phyloP scores from a whole-genome alignment of 2,329 filamentous ascomycete species.

The Hypomyces rosellus region DNA sequence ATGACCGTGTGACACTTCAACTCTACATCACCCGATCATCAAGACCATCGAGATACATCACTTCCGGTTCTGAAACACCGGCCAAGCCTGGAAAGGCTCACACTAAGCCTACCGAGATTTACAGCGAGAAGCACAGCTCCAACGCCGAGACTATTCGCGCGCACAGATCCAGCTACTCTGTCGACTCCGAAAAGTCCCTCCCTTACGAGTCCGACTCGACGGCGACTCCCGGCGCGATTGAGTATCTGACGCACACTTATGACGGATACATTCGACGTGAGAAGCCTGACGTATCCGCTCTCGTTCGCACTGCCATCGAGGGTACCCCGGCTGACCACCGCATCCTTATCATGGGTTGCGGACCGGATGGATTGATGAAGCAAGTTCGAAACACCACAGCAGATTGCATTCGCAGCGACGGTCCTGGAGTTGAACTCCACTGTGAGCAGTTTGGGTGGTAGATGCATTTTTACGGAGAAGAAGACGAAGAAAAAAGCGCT shows the following conservation, averaged over 20 bases:
- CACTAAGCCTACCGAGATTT: conserved; percentile 6
- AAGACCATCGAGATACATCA: background rate
- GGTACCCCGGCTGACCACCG: conserved; percentile 23
- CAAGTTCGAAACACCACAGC: conserved; percentile 36
- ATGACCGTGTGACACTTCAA: conserved; percentile 24
- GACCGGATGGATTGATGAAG: conserved; percentile 37
- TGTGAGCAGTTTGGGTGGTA: conserved; percentile 43
- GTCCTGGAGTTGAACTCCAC: conserved; percentile 42
- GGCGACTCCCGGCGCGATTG: background rate
- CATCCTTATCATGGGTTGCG: conserved; percentile 41
- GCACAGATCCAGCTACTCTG: conserved; percentile 1
- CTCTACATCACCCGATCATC: conserved; percentile 30
- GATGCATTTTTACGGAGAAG: conserved; percentile 1
- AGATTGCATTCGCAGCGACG: conserved; percentile 31
- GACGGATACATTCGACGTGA: conserved; percentile 23
- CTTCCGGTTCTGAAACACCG: too few species aligned
- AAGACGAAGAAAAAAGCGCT: background rate
- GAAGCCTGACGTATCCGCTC: conserved; percentile 30
- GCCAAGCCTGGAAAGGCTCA: too few species aligned
- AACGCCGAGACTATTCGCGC: background rate
- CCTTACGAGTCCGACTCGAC: conserved; percentile 15
- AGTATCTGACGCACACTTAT: conserved; percentile 1
- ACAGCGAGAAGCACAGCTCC: conserved; percentile 9
- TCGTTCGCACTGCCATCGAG: conserved; percentile 29
- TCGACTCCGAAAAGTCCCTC: conserved; percentile 14